phyloP scores from a whole-genome alignment of 345 rosid genomes.

The Reutealis trisperma region DNA sequence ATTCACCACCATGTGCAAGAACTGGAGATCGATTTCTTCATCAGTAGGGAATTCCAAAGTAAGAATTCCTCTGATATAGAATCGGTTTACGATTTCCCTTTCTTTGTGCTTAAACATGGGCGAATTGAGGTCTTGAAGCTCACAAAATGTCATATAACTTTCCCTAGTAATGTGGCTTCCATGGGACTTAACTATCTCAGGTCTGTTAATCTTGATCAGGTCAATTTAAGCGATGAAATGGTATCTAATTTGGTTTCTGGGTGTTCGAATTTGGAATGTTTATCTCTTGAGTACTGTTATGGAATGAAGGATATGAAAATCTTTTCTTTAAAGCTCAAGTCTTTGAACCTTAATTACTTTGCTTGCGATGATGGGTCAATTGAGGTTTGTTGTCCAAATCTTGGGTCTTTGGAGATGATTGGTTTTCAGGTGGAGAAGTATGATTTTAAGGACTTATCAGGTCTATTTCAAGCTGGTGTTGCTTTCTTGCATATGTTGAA shows the following conservation, averaged over 20 bases:
- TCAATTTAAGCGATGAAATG: background rate
- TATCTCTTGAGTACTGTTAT: slow-evolving; percentile 1
- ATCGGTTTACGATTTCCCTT: background rate
- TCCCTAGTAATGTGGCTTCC: background rate
- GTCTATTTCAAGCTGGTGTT: slow-evolving; percentile 6
- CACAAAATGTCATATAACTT: background rate
- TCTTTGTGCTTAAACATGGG: slow-evolving; percentile 4
- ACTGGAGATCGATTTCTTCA: slow-evolving; percentile 8
- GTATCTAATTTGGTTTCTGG: slow-evolving; percentile 8
- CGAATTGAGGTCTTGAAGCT: slow-evolving; percentile 4
- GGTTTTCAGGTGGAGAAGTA: slow-evolving; percentile 6
- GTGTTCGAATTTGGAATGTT: background rate
- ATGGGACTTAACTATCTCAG: background rate
- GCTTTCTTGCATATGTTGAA: slow-evolving; percentile 12
- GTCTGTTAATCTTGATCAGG: slow-evolving; percentile 2
- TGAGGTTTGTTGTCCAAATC: slow-evolving; percentile 9
- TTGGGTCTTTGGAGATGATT: slow-evolving; percentile 10
- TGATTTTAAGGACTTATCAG: background rate
- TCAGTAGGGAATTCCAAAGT: background rate
- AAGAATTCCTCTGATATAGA: background rate
- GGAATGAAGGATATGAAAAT: slow-evolving; percentile 8
- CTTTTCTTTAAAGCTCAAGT: background rate
- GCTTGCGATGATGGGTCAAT: background rate
- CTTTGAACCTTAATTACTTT: background rate
- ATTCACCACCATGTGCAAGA: background rate